Conservation (phyloP, 1,139 yeast species). For the Torulaspora pretoriensis region DNA sequence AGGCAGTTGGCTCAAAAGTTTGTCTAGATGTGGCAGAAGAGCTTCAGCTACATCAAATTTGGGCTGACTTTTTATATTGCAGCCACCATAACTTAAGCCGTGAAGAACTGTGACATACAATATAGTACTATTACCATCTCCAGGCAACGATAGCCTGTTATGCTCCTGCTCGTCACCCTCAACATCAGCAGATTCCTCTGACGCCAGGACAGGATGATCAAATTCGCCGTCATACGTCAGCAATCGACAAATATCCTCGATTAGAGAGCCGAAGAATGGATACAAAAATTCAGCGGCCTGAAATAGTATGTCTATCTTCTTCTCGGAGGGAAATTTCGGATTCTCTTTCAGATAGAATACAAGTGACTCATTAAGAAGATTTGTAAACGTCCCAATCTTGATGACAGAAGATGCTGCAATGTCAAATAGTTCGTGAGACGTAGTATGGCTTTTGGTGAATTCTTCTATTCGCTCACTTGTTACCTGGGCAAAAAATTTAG, state of each 20-base stretch:
- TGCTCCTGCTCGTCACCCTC: slow-evolving; percentile 11
- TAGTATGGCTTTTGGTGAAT: slow-evolving; percentile 39
- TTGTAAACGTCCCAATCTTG: slow-evolving; percentile 41
- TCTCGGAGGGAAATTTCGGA: slow-evolving; percentile 10
- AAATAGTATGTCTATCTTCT: slow-evolving; percentile 20
- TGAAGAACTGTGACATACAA: slow-evolving; percentile 30
- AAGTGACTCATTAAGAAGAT: slow-evolving; percentile 38
- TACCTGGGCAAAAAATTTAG: slow-evolving; percentile 43
- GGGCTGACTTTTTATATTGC: slow-evolving; percentile 22
- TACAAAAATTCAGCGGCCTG: slow-evolving; percentile 36
- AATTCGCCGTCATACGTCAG: slow-evolving; percentile 27
- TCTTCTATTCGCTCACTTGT: slow-evolving; percentile 39
- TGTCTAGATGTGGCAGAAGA: slow-evolving; percentile 25
- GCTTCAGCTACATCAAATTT: slow-evolving; percentile 21
- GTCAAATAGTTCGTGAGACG: slow-evolving; percentile 29
- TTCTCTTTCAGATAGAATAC: slow-evolving; percentile 26
- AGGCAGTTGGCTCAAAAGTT: slow-evolving; percentile 26
- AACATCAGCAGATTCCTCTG: slow-evolving; percentile 8
- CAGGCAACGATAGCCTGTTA: slow-evolving; percentile 26
- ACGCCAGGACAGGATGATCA: slow-evolving; percentile 13
- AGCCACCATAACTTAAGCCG: slow-evolving; percentile 36
- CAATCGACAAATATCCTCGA: slow-evolving; percentile 27
- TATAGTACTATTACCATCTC: slow-evolving; percentile 21
- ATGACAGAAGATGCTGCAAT: slow-evolving; percentile 38
- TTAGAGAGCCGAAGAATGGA: slow-evolving; percentile 26